phyloP scores from a whole-genome alignment of 352 stramenopile species.

The Phytophthora podocarpi region DNA sequence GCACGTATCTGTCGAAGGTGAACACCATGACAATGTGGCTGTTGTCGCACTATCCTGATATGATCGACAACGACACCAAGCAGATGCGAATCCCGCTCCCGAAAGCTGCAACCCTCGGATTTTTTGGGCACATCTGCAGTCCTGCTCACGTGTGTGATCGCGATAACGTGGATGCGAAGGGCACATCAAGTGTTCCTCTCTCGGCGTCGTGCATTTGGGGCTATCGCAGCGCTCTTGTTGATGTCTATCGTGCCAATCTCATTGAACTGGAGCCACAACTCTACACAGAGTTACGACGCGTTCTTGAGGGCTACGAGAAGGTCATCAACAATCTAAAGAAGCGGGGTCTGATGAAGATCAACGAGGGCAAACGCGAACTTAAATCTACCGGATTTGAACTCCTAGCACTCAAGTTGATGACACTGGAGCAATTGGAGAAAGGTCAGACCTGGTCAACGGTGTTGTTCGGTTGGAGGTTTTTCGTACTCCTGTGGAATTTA shows the following conservation, averaged over 20 bases:
- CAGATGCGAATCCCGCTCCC: background rate
- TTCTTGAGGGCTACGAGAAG: background rate
- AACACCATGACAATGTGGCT: no score
- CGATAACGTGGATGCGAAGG: background rate
- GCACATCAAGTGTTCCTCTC: background rate
- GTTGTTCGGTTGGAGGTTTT: slow-evolving; percentile 1
- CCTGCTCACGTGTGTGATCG: background rate
- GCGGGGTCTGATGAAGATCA: slow-evolving; percentile 7
- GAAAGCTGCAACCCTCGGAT: background rate
- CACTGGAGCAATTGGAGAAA: background rate
- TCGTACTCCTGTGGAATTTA: slow-evolving; percentile 8
- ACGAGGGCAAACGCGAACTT: slow-evolving; percentile 1
- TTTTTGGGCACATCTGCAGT: background rate
- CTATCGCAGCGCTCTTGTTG: background rate
- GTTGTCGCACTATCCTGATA: no score
- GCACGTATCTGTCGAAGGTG: no score
- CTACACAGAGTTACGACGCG: background rate
- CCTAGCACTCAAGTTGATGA: background rate
- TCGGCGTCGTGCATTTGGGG: background rate
- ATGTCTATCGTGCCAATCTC: background rate
- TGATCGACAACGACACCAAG: no score
- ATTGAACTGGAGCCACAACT: background rate
- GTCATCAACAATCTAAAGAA: slow-evolving; percentile 1
- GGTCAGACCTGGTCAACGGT: background rate
- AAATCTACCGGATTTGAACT: background rate